Evolutionary conservation across 768 basidiomycete genomes (phyloP).

Genomic region (Solioccasus polychromus): DNA sequence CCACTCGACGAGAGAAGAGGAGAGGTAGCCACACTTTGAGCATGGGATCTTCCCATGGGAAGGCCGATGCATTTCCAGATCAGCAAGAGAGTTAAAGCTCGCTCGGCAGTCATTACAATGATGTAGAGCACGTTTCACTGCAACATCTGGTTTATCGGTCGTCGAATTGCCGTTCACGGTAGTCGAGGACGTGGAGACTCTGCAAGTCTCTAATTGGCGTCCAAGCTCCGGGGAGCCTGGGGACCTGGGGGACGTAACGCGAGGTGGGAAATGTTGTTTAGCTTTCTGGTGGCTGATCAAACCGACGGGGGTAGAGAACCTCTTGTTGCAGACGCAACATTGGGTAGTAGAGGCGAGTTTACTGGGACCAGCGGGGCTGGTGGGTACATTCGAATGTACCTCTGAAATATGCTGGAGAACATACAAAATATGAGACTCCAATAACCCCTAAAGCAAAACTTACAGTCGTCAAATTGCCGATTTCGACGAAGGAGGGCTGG

Average conservation of each 20-base stretch:
- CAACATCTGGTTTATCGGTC: neutral
- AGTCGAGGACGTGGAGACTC: neutral
- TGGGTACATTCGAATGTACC: slow-evolving; percentile 12
- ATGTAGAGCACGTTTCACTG: slow-evolving; percentile 7
- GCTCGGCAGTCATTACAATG: slow-evolving; percentile 20
- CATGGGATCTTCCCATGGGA: slow-evolving; percentile 22
- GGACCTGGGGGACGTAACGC: slow-evolving; percentile 4
- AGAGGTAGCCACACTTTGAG: slow-evolving; percentile 23
- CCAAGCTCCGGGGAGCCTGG: slow-evolving; percentile 1
- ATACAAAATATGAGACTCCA: slow-evolving; percentile 6
- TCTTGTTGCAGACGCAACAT: slow-evolving; percentile 27
- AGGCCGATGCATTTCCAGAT: slow-evolving; percentile 21
- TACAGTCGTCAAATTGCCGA: slow-evolving; percentile 18
- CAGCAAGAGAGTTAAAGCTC: slow-evolving; percentile 12
- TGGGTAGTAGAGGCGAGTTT: slow-evolving; percentile 9
- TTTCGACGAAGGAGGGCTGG: slow-evolving; percentile 22
- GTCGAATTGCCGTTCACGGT: neutral
- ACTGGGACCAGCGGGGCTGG: neutral
- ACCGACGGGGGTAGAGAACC: slow-evolving; percentile 16
- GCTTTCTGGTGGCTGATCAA: slow-evolving; percentile 21
- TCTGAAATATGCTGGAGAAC: slow-evolving; percentile 21
- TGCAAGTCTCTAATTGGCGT: slow-evolving; percentile 3
- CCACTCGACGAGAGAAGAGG: slow-evolving; percentile 26
- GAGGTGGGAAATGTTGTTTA: slow-evolving; percentile 20
- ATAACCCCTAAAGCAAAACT: neutral